Evolutionary conservation across 495 filamentous ascomycete species (phyloP).

Genomic region (Aspergillus sclerotiicarbonarius): DNA sequence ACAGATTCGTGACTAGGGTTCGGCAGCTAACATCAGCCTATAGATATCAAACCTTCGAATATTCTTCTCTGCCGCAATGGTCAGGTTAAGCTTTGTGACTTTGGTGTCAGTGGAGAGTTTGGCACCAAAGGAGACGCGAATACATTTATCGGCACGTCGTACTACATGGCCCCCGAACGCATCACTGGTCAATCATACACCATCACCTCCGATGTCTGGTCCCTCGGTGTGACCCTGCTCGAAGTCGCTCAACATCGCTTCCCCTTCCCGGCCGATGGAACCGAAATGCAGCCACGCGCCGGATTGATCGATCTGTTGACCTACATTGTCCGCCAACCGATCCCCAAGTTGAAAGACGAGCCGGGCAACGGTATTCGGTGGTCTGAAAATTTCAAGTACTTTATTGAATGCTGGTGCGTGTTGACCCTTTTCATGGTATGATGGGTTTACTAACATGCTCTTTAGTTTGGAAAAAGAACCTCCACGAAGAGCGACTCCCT

Average conservation of each 20-base stretch:
- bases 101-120: conserved; percentile 95
- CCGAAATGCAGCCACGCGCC: conserved; percentile 83
- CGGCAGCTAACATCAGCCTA: conserved; percentile 8
- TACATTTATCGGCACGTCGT: conserved; percentile 97
- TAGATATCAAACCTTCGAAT: conserved; percentile 97
- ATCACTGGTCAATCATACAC: conserved; percentile 98
- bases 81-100: conserved; percentile 96
- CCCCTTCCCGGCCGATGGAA: conserved; percentile 95
- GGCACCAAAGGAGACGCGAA: conserved; percentile 98
- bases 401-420: conserved; percentile 98
- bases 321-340: conserved; percentile 94
- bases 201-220: conserved; percentile 98
- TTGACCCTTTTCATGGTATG: too few species aligned
- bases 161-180: conserved; percentile 98
- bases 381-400: conserved; percentile 97
- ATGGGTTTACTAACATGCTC: conserved; percentile 5
- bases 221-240: conserved; percentile 88
- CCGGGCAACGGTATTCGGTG: conserved; percentile 75
- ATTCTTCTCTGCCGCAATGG: conserved; percentile 91
- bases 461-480: conserved; percentile 90
- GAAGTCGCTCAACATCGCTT: conserved; percentile 98
- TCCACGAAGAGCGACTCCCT: conserved; percentile 80
- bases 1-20: background rate
- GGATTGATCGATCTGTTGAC: conserved; percentile 92
- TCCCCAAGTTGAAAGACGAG: conserved; percentile 95